These are phyloP conservation scores for Kurtzmaniella quercitrusa DNA, from an alignment of 1,139 yeast genomes.

Conservation along the genomic window DNA sequence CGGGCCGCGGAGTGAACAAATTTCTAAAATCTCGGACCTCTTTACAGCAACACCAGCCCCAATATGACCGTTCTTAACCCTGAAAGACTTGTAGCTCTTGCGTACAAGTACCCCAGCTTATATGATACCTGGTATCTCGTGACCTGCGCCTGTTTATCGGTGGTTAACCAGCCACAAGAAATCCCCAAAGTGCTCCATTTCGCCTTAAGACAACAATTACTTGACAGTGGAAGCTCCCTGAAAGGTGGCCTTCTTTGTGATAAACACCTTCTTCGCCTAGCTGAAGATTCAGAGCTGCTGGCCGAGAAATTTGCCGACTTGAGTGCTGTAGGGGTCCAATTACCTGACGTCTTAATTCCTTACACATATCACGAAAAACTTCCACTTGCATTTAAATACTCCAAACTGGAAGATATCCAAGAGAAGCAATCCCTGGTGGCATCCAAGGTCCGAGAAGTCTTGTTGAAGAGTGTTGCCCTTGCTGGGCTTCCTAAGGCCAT, in stretches of 20 bases:
- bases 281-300: slow-evolving; percentile 38
- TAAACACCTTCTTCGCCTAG: slow-evolving; percentile 26
- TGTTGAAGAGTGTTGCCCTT: slow-evolving; percentile 72
- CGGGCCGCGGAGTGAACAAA: not conserved
- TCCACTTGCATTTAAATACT: slow-evolving; percentile 35
- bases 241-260: slow-evolving; percentile 29
- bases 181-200: slow-evolving; percentile 72
- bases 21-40: not conserved
- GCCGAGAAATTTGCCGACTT: slow-evolving; percentile 37
- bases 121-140: slow-evolving; percentile 64
- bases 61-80: slow-evolving; percentile 21
- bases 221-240: slow-evolving; percentile 20
- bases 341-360: slow-evolving; percentile 44
- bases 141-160: slow-evolving; percentile 80
- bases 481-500: slow-evolving; percentile 84
- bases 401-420: slow-evolving; percentile 29
- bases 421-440: slow-evolving; percentile 42
- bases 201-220: slow-evolving; percentile 54
- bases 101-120: slow-evolving; percentile 45
- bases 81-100: slow-evolving; percentile 57
- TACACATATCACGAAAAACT: slow-evolving; percentile 35
- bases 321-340: slow-evolving; percentile 39
- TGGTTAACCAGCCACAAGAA: slow-evolving; percentile 77
- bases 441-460: slow-evolving; percentile 65
- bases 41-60: not conserved